phyloP scores from a whole-genome alignment of 805 yeast genomes.

The Candida anglica region DNA sequence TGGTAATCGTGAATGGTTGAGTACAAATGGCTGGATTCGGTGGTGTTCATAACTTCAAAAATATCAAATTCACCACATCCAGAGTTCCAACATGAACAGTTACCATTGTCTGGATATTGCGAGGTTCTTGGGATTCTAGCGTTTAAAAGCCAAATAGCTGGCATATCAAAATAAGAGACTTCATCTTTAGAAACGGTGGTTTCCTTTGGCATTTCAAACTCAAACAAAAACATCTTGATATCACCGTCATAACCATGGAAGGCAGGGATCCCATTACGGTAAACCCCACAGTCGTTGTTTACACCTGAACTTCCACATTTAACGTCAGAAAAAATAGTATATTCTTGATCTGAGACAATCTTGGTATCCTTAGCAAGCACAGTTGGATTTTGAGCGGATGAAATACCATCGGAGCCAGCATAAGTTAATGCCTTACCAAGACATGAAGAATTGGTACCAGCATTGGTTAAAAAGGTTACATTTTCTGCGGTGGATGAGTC shows the following conservation, averaged over 20 bases:
- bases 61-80: slow-evolving; percentile 81
- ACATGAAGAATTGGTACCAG: slow-evolving; percentile 59
- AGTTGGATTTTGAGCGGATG: slow-evolving; percentile 43
- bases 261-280: slow-evolving; percentile 71
- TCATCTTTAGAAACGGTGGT: slow-evolving; percentile 20
- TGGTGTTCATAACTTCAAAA: slow-evolving; percentile 67
- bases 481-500: slow-evolving; percentile 47
- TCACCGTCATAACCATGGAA: slow-evolving; percentile 66
- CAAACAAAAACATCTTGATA: slow-evolving; percentile 69
- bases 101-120: slow-evolving; percentile 57
- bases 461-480: slow-evolving; percentile 63
- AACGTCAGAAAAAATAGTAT: slow-evolving; percentile 53
- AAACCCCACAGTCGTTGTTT: slow-evolving; percentile 66
- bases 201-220: slow-evolving; percentile 65
- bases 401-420: slow-evolving; percentile 54
- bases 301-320: slow-evolving; percentile 55
- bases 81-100: slow-evolving; percentile 73
- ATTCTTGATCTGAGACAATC: slow-evolving; percentile 57
- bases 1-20: slow-evolving; percentile 76
- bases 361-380: slow-evolving; percentile 45
- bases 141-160: slow-evolving; percentile 75
- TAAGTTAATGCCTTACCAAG: slow-evolving; percentile 65
- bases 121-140: slow-evolving; percentile 73
- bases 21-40: slow-evolving; percentile 52
- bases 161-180: slow-evolving; percentile 50